phyloP scores from a whole-genome alignment of 2,329 filamentous ascomycete genomes.

The Claviceps cyperi region DNA sequence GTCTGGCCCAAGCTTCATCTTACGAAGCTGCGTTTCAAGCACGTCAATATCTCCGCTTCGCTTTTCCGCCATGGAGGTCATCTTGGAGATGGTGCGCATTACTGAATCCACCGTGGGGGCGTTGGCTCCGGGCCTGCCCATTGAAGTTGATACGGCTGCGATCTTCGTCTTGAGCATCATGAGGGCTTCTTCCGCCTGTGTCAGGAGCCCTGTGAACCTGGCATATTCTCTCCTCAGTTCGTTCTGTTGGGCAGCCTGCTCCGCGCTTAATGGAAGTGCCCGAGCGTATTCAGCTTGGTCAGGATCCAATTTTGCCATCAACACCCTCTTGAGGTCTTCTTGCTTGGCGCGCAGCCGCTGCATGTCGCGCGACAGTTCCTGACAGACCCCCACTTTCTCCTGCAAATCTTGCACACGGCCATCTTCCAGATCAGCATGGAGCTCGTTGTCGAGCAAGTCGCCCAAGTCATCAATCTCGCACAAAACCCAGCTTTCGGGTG shows the following conservation, averaged over 20 bases:
- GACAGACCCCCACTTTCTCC: constrained; percentile 52
- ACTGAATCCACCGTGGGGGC: constrained; percentile 85
- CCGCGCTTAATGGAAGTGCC: constrained; percentile 64
- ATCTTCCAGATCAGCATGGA: constrained; percentile 50
- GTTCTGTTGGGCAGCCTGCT: constrained; percentile 71
- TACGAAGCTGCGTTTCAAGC: constrained; percentile 73
- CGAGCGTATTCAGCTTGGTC: constrained; percentile 49
- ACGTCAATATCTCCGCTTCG: constrained; percentile 83
- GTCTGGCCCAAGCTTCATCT: constrained; percentile 39
- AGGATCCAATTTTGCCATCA: constrained; percentile 55
- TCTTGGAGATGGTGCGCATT: constrained; percentile 77
- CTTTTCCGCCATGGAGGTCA: constrained; percentile 86
- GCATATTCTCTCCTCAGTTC: constrained; percentile 67
- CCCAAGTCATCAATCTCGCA: constrained; percentile 60
- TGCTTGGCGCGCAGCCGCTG: constrained; percentile 59
- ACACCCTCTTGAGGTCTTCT: constrained; percentile 63
- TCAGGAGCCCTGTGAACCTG: constrained; percentile 57
- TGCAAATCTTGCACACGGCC: constrained; percentile 55
- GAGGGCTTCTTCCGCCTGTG: constrained; percentile 66
- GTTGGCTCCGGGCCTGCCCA: constrained; percentile 30
- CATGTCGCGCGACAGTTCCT: constrained; percentile 55
- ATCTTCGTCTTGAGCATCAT: constrained; percentile 68
- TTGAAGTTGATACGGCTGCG: constrained; percentile 38
- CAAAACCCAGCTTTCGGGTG: constrained; percentile 55
- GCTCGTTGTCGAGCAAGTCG: constrained; percentile 45